Conservation (phyloP, 2,329 filamentous ascomycete genomes). For the Diaporthe sp. region DNA sequence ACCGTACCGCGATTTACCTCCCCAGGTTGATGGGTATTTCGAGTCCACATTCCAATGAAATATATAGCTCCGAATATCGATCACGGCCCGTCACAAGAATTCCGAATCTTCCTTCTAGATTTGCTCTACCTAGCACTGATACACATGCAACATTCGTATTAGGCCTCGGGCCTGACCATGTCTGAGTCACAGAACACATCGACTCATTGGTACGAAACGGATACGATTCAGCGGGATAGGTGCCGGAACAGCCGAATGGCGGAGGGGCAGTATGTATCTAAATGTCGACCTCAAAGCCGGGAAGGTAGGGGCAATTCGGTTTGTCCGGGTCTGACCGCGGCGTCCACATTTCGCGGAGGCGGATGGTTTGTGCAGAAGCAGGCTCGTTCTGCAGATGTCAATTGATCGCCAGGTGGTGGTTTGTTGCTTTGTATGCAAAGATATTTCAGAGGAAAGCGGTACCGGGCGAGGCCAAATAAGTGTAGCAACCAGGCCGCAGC, state of each 20-base stretch:
- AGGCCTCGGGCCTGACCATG: background rate
- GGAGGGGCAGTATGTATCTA: background rate
- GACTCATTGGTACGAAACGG: background rate
- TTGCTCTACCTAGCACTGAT: too few species aligned
- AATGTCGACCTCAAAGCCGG: background rate
- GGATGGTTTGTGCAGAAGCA: too few species aligned
- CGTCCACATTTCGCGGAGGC: too few species aligned
- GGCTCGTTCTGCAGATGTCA: too few species aligned
- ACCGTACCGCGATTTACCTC: conserved; percentile 46
- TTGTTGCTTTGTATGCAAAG: too few species aligned
- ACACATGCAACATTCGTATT: too few species aligned
- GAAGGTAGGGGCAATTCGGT: too few species aligned
- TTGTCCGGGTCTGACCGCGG: too few species aligned
- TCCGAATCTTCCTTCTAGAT: too few species aligned
- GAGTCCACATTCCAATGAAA: background rate
- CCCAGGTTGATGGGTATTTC: conserved; percentile 40
- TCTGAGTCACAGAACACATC: conserved; percentile 1
- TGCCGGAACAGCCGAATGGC: background rate
- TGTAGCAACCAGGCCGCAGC: background rate
- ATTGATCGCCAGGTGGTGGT: too few species aligned
- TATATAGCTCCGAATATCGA: background rate
- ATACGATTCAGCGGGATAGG: background rate
- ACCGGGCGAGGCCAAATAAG: too few species aligned
- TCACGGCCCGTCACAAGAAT: background rate
- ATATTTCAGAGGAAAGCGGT: too few species aligned